Evolutionary conservation across 164 flowering plant genomes (phyloP), one percentile per base, ranked within the genome.

Genomic region (Vitis labrusca): DNA sequence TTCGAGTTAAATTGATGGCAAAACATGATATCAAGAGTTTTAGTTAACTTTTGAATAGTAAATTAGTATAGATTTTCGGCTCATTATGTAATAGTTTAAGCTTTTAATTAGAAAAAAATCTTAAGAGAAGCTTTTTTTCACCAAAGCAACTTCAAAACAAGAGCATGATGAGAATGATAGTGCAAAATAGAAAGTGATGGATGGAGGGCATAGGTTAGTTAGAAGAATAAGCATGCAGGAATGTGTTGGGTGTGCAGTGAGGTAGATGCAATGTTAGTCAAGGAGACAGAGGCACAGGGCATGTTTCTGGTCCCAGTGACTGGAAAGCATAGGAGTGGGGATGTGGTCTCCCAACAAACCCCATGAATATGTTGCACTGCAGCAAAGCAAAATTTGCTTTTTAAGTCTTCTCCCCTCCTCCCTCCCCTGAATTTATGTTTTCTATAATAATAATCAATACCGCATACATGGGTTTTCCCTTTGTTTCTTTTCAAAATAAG

Each of bases 271-370:
- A 54, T 51, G 23, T 8, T 12, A 30, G 69, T 57, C 71, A 70
- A 67, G 74, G 74, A 56, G 71, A 74, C 78, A 76, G n/a, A 64
- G 48, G 61, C 8, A 63, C 78, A 77, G 71, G 69, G 60, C 73
- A 75, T 77, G 84, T 77, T 80, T 64, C 62, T 60, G 84, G 81
- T 80, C 81, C 77, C 74, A 71, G 66, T n/a, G 58, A 19, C 9
- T 44, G 23, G 67, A 70, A 73, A 70, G 72, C 65, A 66, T 62
- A 77, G 50, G 64, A 64, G 49, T 50, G 19, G 44, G 44, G 59
- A 9, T 32, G 23, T 16, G 71, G 54, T 51, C 17, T 62, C n/a
- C 65, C 64, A 56, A 62, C 72, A 65, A 65, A 13, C 52, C 57
- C 60, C 66, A 76, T 76, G 27, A 66, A 64, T 79, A 69, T 65